Base-by-base conservation (phyloP, 805 yeast genomes). In the Saturnispora diversa region DNA sequence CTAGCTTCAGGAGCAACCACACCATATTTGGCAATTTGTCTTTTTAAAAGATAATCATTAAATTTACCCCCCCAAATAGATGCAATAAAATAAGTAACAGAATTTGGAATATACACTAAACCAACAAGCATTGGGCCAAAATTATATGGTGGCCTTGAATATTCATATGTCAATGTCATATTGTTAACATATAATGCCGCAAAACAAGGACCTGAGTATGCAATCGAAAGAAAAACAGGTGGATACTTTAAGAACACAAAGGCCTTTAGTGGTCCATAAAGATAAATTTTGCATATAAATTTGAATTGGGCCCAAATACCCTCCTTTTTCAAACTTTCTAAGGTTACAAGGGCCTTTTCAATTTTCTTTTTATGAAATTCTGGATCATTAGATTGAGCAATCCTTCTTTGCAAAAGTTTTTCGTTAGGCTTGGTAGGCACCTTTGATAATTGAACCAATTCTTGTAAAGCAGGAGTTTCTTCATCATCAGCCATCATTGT, bases 41-140 rank as follows among this genome's bases (percentile, higher is more conserved):
- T 65, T 33, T 63, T 65, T 27, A 84, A 57, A 31, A 84, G 61
- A 33, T 62, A 55, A 56, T 85, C 95, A 39, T 77, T 77, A 82
- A 90, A 85, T 46, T 68, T 69, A 3, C 95, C 95, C 27, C 94
- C 94, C 45, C 73, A 66, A n/a, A 86, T 61, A 1, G 90, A 79
- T 0, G 94, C 90, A 35, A 80, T 49, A 27, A 85, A 60, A 53
- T 84, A 85, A 0, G 88, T 74, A 20, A 84, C 72, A 0, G 94
- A 84, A 57, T 85, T 85, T 27, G 95, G 95, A 25, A 85, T 76
- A 62, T 84, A 85, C 42, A 83, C 68, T 21, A 85, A 65, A 25
- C 95, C 95, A 36, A 80, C 70, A 42, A 78, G 67, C 36, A 84
- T 59, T 0, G 83, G 60, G 25, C 66, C 62, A 66, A 81, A 86